Conservation (phyloP, 352 stramenopile species). For the Phytophthora rubi region DNA sequence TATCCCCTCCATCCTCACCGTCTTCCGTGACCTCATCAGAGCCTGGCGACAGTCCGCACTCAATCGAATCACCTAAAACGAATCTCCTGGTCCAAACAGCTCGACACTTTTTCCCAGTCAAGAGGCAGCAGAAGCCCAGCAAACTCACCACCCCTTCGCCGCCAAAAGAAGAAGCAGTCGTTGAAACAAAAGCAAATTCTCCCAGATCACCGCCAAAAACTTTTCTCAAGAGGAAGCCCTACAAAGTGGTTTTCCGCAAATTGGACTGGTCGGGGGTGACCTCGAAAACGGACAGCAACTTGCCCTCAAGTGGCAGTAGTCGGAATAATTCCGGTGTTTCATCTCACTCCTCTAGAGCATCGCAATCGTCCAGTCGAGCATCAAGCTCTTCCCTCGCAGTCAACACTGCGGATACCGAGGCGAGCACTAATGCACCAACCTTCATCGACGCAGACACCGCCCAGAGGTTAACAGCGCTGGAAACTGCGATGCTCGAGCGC, state of each 20-base stretch:
- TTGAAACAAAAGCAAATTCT: constrained; percentile 10
- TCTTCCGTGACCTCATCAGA: constrained; percentile 54
- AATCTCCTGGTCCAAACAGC: constrained; percentile 1
- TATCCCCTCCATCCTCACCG: constrained; percentile 62
- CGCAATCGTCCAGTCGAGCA: constrained; percentile 1
- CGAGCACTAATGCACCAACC: background rate
- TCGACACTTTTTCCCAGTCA: constrained; percentile 22
- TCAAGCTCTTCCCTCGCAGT: background rate
- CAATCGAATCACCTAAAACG: constrained; percentile 1
- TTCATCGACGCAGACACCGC: constrained; percentile 32
- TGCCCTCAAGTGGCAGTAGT: constrained; percentile 18
- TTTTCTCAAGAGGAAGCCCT: constrained; percentile 76
- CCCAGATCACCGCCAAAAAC: constrained; percentile 13
- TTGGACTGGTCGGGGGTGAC: constrained; percentile 65
- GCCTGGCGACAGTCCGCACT: constrained; percentile 9
- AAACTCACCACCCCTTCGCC: constrained; percentile 8
- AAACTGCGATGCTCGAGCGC: constrained; percentile 33
- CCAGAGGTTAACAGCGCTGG: constrained; percentile 24
- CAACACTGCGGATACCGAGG: background rate
- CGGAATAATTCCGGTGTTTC: constrained; percentile 4
- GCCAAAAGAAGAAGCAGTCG: constrained; percentile 10
- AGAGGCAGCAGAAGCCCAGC: constrained; percentile 12
- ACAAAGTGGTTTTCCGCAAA: constrained; percentile 72
- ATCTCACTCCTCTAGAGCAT: background rate
- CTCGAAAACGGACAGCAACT: constrained; percentile 67